phyloP scores from a whole-genome alignment of 2,329 filamentous ascomycete genomes.

The Arthrobotrys entomopaga region DNA sequence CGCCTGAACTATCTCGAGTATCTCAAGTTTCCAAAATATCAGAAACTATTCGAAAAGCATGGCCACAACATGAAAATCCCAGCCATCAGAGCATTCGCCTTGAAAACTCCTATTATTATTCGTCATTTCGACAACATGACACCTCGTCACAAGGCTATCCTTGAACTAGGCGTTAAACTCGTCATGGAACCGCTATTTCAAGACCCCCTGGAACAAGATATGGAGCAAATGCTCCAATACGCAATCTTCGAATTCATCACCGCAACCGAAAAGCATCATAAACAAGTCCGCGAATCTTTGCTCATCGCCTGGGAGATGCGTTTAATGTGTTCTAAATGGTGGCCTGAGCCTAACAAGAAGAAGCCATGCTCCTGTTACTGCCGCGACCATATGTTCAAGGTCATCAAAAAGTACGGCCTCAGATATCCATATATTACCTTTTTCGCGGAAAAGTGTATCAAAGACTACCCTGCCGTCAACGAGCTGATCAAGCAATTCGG shows the following conservation, averaged over 20 bases:
- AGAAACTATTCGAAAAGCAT: neutral
- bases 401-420: slow-evolving; percentile 13
- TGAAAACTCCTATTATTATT: neutral
- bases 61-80: neutral
- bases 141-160: slow-evolving; percentile 4
- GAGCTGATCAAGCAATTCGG: slow-evolving; percentile 7
- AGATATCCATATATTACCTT: slow-evolving; percentile 11
- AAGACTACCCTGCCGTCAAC: slow-evolving; percentile 11
- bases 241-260: slow-evolving; percentile 39
- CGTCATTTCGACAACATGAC: slow-evolving; percentile 21
- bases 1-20: slow-evolving; percentile 9
- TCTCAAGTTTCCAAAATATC: slow-evolving; percentile 2
- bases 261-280: neutral
- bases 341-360: neutral
- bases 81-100: slow-evolving; percentile 6
- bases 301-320: slow-evolving; percentile 35
- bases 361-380: slow-evolving; percentile 32
- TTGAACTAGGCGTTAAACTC: slow-evolving; percentile 5
- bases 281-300: slow-evolving; percentile 19
- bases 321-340: slow-evolving; percentile 3
- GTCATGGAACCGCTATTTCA: slow-evolving; percentile 6
- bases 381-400: slow-evolving; percentile 7
- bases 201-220: slow-evolving; percentile 15
- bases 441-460: slow-evolving; percentile 26
- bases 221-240: slow-evolving; percentile 16